Evolutionary conservation across 2,329 filamentous ascomycete genomes (phyloP).

Genomic region (Fusarium dimerum): DNA sequence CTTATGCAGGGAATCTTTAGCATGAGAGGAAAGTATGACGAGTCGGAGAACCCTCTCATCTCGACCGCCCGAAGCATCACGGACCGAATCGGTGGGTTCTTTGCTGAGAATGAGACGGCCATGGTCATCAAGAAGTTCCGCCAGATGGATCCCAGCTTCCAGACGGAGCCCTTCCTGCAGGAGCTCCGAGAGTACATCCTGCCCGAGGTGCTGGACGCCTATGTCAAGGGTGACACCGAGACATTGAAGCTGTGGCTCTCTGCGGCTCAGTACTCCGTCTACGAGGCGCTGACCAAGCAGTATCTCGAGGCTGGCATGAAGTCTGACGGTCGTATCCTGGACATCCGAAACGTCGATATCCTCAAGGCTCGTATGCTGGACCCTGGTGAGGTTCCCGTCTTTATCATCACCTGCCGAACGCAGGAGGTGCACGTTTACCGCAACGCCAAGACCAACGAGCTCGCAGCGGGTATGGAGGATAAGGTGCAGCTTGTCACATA

Average conservation of each 20-base stretch:
- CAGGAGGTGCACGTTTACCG: constrained; percentile 98
- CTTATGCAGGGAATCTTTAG: constrained; percentile 86
- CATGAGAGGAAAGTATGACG: constrained; percentile 85
- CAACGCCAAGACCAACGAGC: constrained; percentile 83
- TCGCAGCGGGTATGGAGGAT: constrained; percentile 97
- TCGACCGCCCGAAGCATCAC: constrained; percentile 92
- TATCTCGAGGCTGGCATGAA: constrained; percentile 92
- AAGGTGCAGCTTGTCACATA: constrained; percentile 98
- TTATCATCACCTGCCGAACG: constrained; percentile 94
- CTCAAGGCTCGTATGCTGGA: constrained; percentile 78
- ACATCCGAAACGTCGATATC: constrained; percentile 93
- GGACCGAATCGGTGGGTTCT: constrained; percentile 90
- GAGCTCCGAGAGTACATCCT: constrained; percentile 98
- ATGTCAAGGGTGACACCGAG: constrained; percentile 92
- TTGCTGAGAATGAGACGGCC: constrained; percentile 97
- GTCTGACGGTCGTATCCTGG: constrained; percentile 91
- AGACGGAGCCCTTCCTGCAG: constrained; percentile 89
- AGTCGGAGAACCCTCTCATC: constrained; percentile 96
- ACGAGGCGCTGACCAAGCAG: constrained; percentile 94
- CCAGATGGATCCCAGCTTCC: constrained; percentile 91
- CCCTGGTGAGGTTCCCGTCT: constrained; percentile 87
- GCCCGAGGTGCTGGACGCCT: constrained; percentile 94
- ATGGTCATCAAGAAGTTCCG: constrained; percentile 98
- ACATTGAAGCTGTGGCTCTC: constrained; percentile 94
- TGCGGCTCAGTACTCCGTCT: constrained; percentile 94